Conservation (phyloP, 768 basidiomycete species). For the Tephrocybe rancida region DNA sequence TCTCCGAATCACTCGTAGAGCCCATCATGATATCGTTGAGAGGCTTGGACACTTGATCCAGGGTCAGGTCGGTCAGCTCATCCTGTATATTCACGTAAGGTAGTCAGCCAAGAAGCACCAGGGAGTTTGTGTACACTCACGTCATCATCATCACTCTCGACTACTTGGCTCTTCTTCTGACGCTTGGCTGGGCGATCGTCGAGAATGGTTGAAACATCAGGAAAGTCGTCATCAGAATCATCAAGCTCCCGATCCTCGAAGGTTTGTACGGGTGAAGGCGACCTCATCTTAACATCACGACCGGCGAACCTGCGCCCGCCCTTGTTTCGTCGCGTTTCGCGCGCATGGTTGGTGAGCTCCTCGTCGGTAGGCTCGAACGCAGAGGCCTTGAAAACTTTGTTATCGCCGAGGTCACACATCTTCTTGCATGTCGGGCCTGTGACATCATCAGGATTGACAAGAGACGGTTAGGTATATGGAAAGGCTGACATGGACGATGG, state of each 20-base stretch:
- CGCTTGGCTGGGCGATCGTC: conserved; percentile 33
- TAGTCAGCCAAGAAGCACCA: neutral
- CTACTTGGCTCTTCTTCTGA: conserved; percentile 25
- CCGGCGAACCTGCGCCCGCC: conserved; percentile 13
- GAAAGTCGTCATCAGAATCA: conserved; percentile 57
- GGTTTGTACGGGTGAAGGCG: conserved; percentile 27
- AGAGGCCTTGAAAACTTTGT: conserved; percentile 57
- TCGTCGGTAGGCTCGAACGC: conserved; percentile 73
- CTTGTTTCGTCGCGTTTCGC: conserved; percentile 32
- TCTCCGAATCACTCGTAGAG: conserved; percentile 26
- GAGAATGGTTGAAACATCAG: conserved; percentile 46
- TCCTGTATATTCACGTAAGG: conserved; percentile 1
- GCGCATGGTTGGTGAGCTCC: conserved; percentile 47
- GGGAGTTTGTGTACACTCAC: conserved; percentile 1
- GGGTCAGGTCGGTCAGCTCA: conserved; percentile 27
- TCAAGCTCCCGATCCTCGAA: conserved; percentile 32
- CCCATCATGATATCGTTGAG: conserved; percentile 15
- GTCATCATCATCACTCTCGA: conserved; percentile 15
- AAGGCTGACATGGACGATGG: conserved; percentile 54
- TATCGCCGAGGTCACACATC: conserved; percentile 55
- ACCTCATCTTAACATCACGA: conserved; percentile 24
- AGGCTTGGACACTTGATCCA: conserved; percentile 28
- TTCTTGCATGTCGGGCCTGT: conserved; percentile 70
- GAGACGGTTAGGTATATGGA: neutral
- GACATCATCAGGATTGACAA: neutral